Conservation (phyloP, 1,284 basidiomycete genomes). For the Marasmius oreades region DNA sequence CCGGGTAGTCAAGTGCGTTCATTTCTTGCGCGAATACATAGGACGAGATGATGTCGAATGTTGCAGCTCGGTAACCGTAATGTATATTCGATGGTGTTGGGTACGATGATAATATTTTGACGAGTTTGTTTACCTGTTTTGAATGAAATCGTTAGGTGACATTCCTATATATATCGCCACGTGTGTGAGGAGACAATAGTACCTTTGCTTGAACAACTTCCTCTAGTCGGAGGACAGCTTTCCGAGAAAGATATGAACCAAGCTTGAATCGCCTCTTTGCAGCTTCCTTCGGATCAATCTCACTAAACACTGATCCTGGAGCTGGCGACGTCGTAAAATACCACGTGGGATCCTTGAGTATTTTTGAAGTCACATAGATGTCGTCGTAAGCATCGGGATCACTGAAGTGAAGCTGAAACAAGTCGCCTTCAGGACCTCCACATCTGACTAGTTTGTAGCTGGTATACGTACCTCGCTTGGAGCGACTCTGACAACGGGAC, state of each 20-base stretch:
- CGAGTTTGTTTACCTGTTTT: neutral
- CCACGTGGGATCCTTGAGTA: conserved; percentile 20
- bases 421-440: too few relatives aligned
- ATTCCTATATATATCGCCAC: conserved; percentile 5
- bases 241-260: conserved; percentile 23
- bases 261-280: conserved; percentile 21
- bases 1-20: neutral
- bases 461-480: conserved; percentile 6
- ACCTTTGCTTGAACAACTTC: conserved; percentile 22
- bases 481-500: conserved; percentile 7
- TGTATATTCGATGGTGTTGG: neutral
- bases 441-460: neutral
- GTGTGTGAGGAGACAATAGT: neutral
- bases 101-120: neutral
- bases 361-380: conserved; percentile 19
- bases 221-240: conserved; percentile 23
- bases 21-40: neutral
- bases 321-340: conserved; percentile 17
- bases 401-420: conserved; percentile 10
- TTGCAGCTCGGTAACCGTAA: neutral
- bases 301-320: conserved; percentile 16
- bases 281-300: conserved; percentile 16
- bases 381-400: conserved; percentile 5
- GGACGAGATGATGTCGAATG: neutral
- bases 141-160: conserved; percentile 6